phyloP scores from a whole-genome alignment of 2,329 filamentous ascomycete species.

The Lachnellula arida region DNA sequence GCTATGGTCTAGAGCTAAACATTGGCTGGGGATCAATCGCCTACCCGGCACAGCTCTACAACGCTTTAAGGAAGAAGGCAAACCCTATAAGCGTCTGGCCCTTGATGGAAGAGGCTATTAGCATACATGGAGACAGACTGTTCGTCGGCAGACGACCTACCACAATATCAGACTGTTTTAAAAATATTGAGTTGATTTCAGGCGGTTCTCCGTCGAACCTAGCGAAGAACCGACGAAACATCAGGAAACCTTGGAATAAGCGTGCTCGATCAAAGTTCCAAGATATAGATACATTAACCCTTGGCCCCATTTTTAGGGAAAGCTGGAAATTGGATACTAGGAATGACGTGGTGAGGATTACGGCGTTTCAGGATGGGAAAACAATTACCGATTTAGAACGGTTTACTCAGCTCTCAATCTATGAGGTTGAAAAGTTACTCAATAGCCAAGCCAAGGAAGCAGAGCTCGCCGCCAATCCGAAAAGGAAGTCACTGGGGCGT shows the following conservation, averaged over 20 bases:
- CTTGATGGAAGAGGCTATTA: conserved; percentile 4
- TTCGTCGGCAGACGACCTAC: conserved; percentile 6
- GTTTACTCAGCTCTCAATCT: not conserved
- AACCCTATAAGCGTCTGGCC: conserved; percentile 3
- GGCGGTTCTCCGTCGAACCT: conserved; percentile 1
- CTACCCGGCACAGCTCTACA: not conserved
- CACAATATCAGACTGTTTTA: conserved; percentile 1
- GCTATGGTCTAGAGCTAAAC: too few species aligned
- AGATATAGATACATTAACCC: too few species aligned
- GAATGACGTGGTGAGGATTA: too few species aligned
- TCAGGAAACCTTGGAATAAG: too few species aligned
- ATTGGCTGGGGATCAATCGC: not conserved
- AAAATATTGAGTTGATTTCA: conserved; percentile 1
- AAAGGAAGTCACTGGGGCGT: not conserved
- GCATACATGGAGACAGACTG: conserved; percentile 1
- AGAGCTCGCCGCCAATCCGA: not conserved
- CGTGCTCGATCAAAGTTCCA: too few species aligned
- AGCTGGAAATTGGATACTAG: too few species aligned
- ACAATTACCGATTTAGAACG: too few species aligned
- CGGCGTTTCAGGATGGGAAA: too few species aligned
- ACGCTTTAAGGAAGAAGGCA: not conserved
- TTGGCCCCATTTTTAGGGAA: not conserved
- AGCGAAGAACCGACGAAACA: not conserved
- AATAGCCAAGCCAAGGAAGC: conserved; percentile 5
- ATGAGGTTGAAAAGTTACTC: conserved; percentile 7